These are phyloP conservation scores for Hysterangium stoloniferum DNA, from an alignment of 768 basidiomycete species.

Conservation along the genomic window DNA sequence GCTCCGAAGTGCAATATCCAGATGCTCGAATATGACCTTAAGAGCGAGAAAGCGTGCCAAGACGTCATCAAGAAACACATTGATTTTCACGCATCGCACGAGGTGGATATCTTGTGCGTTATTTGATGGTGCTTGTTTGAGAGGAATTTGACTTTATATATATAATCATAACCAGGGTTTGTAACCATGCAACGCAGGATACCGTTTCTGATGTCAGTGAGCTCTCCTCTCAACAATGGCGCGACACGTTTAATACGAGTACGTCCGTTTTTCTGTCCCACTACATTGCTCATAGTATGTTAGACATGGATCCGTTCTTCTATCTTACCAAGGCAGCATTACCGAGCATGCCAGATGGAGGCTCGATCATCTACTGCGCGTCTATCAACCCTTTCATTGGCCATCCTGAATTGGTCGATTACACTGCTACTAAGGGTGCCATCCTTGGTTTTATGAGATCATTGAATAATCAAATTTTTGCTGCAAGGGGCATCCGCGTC, in stretches of 20 bases:
- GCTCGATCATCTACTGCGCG: slow-evolving; percentile 38
- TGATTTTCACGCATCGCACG: slow-evolving; percentile 23
- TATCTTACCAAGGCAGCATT: slow-evolving; percentile 40
- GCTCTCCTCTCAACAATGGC: slow-evolving; percentile 35
- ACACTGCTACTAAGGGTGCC: slow-evolving; percentile 48
- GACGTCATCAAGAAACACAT: slow-evolving; percentile 33
- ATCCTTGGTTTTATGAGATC: slow-evolving; percentile 41
- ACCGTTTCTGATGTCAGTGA: slow-evolving; percentile 30
- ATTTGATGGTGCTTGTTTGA: background rate
- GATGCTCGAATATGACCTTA: slow-evolving; percentile 31
- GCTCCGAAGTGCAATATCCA: slow-evolving; percentile 33
- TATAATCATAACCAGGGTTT: slow-evolving; percentile 22
- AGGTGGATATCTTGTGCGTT: slow-evolving; percentile 33
- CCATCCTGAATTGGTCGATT: slow-evolving; percentile 42
- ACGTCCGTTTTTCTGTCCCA: background rate
- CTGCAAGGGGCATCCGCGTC: slow-evolving; percentile 40
- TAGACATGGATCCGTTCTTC: slow-evolving; percentile 36
- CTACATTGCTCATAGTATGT: background rate
- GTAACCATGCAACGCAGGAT: slow-evolving; percentile 39
- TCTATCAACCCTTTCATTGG: slow-evolving; percentile 38
- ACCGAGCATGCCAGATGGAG: slow-evolving; percentile 33
- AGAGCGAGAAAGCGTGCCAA: slow-evolving; percentile 30
- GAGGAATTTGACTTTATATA: background rate
- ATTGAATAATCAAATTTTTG: slow-evolving; percentile 43
- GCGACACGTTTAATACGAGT: slow-evolving; percentile 30